Percentiles rank a stretch among this genome's conserved stretches.
These are phyloP conservation scores for Cladobotryum mycophilum DNA, from an alignment of 2,329 filamentous ascomycete genomes.

Conservation along the genomic window DNA sequence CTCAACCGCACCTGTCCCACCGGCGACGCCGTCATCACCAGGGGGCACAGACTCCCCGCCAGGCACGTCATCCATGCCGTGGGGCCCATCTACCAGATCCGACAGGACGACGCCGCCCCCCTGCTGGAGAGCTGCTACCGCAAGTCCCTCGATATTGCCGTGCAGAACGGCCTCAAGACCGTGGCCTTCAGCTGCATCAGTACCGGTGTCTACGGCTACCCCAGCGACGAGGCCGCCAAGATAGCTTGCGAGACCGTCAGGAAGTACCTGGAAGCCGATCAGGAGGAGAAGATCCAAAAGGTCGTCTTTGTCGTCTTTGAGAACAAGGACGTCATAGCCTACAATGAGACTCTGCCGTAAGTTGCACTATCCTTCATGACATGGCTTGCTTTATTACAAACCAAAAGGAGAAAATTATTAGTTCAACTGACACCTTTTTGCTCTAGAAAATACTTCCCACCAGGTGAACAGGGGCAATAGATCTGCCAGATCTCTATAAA, in stretches of 20 bases:
- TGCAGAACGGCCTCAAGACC: constrained; percentile 56
- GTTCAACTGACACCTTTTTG: neutral
- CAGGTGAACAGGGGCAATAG: too few species aligned
- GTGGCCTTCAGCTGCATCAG: constrained; percentile 82
- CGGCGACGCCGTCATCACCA: constrained; percentile 77
- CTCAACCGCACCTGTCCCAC: constrained; percentile 73
- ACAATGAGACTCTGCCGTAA: constrained; percentile 66
- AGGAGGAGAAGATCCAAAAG: constrained; percentile 49
- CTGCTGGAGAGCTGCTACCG: constrained; percentile 61
- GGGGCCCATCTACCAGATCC: constrained; percentile 64
- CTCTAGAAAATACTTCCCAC: too few species aligned
- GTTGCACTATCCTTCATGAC: constrained; percentile 10
- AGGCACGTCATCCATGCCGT: constrained; percentile 84
- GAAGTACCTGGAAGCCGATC: constrained; percentile 45
- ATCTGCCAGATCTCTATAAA: too few species aligned
- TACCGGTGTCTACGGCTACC: constrained; percentile 87
- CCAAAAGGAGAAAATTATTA: too few species aligned
- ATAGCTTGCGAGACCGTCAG: constrained; percentile 58
- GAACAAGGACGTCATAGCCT: constrained; percentile 68
- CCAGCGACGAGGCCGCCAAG: constrained; percentile 63
- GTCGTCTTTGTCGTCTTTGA: constrained; percentile 84
- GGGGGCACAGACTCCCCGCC: constrained; percentile 68
- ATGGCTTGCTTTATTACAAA: too few species aligned
- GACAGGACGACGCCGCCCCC: constrained; percentile 34
- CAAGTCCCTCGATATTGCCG: constrained; percentile 65